Evolutionary conservation across 495 filamentous ascomycete species (phyloP).

Genomic region (Physcia stellaris): DNA sequence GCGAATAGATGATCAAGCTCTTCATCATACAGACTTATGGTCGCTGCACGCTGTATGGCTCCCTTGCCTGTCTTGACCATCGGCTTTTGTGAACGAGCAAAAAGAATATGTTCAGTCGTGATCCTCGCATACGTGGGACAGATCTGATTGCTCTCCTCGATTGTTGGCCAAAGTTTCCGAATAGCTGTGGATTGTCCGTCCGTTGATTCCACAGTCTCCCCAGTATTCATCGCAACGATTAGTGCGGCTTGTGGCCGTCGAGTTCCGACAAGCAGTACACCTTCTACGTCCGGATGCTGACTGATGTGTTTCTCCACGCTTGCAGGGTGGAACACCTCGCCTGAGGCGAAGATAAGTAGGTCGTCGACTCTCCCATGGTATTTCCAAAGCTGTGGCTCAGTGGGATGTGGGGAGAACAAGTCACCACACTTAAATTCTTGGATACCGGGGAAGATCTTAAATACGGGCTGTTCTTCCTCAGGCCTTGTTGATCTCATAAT

Average conservation of each 20-base stretch:
- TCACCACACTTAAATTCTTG: constrained; percentile 43
- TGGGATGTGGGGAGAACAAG: no score
- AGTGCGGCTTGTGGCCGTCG: background rate
- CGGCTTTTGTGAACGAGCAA: constrained; percentile 21
- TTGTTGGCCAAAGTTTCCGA: constrained; percentile 29
- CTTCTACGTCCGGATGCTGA: background rate
- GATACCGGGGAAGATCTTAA: constrained; percentile 37
- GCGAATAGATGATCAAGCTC: background rate
- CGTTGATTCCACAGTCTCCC: no score
- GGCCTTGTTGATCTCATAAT: constrained; percentile 28
- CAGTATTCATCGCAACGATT: no score
- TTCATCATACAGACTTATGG: background rate
- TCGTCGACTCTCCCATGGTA: no score
- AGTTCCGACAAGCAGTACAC: background rate
- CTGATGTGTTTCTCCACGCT: background rate
- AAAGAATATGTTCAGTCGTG: constrained; percentile 23
- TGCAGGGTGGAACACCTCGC: no score
- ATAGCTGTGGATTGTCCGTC: constrained; percentile 17
- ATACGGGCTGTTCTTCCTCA: constrained; percentile 30
- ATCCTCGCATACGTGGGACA: constrained; percentile 30
- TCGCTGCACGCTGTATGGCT: constrained; percentile 22
- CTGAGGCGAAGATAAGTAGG: no score
- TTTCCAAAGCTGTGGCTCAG: no score
- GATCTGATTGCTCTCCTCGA: constrained; percentile 29
- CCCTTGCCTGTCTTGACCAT: constrained; percentile 28